Conservation (phyloP, 495 filamentous ascomycete genomes). For the Penicillium pancosmium region DNA sequence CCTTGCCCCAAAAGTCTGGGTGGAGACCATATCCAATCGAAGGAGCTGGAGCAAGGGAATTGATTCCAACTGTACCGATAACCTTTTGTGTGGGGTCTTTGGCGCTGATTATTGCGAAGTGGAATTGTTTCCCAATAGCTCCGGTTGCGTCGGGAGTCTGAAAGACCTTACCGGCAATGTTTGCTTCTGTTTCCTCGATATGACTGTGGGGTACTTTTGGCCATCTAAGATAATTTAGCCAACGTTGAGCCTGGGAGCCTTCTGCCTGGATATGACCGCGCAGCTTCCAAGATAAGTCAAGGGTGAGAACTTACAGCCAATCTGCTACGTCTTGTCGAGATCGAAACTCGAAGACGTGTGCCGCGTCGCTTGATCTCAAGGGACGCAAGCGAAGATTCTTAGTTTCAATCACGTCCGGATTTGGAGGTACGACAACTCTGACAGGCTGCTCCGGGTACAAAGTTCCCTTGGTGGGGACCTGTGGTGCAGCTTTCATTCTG, state of each 20-base stretch:
- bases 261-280: background rate
- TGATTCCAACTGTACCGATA: conserved; percentile 27
- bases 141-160: conserved; percentile 30
- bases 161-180: conserved; percentile 25
- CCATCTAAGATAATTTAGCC: conserved; percentile 15
- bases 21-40: conserved; percentile 33
- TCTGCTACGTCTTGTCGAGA: conserved; percentile 28
- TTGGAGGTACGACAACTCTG: conserved; percentile 21
- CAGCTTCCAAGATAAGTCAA: background rate
- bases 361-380: conserved; percentile 19
- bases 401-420: conserved; percentile 17
- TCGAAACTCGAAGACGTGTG: conserved; percentile 25
- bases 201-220: conserved; percentile 21
- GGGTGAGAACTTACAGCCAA: conserved; percentile 27
- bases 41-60: conserved; percentile 28
- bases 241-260: background rate
- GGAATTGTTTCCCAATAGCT: conserved; percentile 22
- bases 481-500: conserved; percentile 5
- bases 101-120: conserved; percentile 20
- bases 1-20: conserved; percentile 28
- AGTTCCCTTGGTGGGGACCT: conserved; percentile 5
- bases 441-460: conserved; percentile 22
- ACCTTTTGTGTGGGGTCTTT: conserved; percentile 22
- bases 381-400: conserved; percentile 25
- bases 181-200: conserved; percentile 24